Percentiles rank a stretch among this genome's conserved stretches.
phyloP scores from a whole-genome alignment of 1,139 yeast species.

The Entelexis sorbosivorans region DNA sequence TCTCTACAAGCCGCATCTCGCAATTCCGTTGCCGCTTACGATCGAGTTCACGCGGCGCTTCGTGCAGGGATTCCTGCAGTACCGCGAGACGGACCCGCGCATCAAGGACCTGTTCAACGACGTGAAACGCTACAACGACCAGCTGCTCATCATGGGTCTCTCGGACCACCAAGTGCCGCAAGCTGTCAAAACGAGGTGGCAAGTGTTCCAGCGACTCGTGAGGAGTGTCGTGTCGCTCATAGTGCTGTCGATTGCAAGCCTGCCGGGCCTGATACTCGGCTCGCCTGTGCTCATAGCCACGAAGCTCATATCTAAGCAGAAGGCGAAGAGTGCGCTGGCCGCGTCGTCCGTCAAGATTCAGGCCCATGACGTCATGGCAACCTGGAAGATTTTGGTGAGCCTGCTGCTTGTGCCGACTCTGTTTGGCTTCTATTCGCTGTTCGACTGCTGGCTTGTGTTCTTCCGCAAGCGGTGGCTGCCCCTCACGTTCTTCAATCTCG shows the following conservation, averaged over 20 bases:
- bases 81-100: conserved; percentile 53
- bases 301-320: conserved; percentile 54
- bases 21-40: conserved; percentile 67
- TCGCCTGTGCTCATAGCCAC: conserved; percentile 81
- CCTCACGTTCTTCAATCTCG: conserved; percentile 21
- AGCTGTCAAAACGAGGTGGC: conserved; percentile 42
- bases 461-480: conserved; percentile 22
- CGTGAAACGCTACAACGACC: conserved; percentile 58
- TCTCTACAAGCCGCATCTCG: conserved; percentile 65
- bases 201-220: conserved; percentile 40
- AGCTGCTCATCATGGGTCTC: conserved; percentile 55
- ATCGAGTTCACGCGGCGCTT: conserved; percentile 85
- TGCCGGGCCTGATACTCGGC: conserved; percentile 78
- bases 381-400: conserved; percentile 88
- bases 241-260: conserved; percentile 47
- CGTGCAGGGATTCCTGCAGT: conserved; percentile 65
- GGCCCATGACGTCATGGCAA: conserved; percentile 87
- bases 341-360: conserved; percentile 78
- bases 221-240: conserved; percentile 46
- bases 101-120: conserved; percentile 49
- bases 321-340: conserved; percentile 73
- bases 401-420: conserved; percentile 82
- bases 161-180: conserved; percentile 85
- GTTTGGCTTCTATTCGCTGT: conserved; percentile 64
- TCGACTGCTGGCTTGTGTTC: conserved; percentile 42